Percentiles rank a stretch among this genome's conserved stretches.
Conservation (phyloP, 2,329 filamentous ascomycete species). For the Aspergillus sp. region DNA sequence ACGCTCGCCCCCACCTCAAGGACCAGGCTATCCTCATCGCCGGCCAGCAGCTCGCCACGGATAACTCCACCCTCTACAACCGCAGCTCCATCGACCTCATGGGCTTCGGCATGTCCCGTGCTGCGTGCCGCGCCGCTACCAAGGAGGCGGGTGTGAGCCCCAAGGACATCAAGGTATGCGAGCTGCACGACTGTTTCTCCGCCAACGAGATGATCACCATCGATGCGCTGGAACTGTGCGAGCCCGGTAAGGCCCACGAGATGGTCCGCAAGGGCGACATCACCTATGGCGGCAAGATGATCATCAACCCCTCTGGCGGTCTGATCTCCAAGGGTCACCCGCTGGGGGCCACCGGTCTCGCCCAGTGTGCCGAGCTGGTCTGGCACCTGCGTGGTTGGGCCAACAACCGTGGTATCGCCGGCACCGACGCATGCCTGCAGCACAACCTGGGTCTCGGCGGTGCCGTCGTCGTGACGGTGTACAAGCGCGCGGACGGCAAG, state of each 20-base stretch:
- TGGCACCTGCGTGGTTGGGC: constrained; percentile 97
- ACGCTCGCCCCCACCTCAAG: constrained; percentile 77
- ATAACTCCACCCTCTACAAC: constrained; percentile 76
- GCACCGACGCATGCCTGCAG: constrained; percentile 74
- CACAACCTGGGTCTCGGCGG: constrained; percentile 93
- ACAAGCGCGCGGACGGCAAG: constrained; percentile 77
- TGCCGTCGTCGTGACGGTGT: constrained; percentile 86
- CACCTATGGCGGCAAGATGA: constrained; percentile 78
- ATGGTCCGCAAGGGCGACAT: constrained; percentile 84
- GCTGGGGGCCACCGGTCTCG: constrained; percentile 88
- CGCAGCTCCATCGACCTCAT: constrained; percentile 80
- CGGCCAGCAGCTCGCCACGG: constrained; percentile 83
- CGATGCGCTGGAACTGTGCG: constrained; percentile 77
- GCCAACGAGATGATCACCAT: constrained; percentile 91
- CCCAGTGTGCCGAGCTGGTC: constrained; percentile 90
- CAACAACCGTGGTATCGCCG: constrained; percentile 73
- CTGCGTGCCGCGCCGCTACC: constrained; percentile 68
- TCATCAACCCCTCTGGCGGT: constrained; percentile 91
- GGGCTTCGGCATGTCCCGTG: constrained; percentile 79
- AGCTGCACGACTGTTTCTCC: constrained; percentile 96
- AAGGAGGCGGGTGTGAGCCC: constrained; percentile 65
- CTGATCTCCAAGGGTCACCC: constrained; percentile 96
- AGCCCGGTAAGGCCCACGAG: constrained; percentile 83
- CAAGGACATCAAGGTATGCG: constrained; percentile 75
- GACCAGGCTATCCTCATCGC: constrained; percentile 84